Conservation (phyloP, 2,329 filamentous ascomycete species). For the Podosphaera fusca region DNA sequence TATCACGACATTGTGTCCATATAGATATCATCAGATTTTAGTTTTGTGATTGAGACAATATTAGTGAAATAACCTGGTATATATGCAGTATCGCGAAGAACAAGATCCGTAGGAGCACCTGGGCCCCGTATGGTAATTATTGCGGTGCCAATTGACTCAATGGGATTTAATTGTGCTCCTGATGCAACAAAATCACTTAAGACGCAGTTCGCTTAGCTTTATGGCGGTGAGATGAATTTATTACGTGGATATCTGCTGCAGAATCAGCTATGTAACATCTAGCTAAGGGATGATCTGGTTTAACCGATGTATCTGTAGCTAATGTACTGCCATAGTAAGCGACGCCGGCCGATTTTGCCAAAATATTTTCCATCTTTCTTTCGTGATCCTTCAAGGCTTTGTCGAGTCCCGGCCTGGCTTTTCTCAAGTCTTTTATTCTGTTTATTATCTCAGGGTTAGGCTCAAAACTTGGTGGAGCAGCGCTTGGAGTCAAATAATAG, state of each 20-base stretch:
- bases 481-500: background rate
- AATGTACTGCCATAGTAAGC: background rate
- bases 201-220: background rate
- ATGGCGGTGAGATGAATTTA: background rate
- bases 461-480: background rate
- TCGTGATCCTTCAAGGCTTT: background rate
- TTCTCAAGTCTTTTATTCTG: background rate
- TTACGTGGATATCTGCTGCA: background rate
- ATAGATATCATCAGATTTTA: background rate
- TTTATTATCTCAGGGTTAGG: background rate
- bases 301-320: background rate
- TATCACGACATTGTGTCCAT: background rate
- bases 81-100: background rate
- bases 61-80: background rate
- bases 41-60: background rate
- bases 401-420: background rate
- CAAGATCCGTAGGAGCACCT: background rate
- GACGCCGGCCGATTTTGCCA: background rate
- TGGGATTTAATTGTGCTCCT: background rate
- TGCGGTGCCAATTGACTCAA: background rate
- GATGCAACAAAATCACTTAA: background rate
- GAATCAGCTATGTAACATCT: background rate
- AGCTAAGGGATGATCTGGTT: background rate
- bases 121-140: background rate
- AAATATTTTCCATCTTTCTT: too few relatives aligned